Evolutionary conservation across 176 grass and related monocot genomes (phyloP), one percentile per base, ranked within the genome.

Genomic region (Ensete ventricosum): DNA sequence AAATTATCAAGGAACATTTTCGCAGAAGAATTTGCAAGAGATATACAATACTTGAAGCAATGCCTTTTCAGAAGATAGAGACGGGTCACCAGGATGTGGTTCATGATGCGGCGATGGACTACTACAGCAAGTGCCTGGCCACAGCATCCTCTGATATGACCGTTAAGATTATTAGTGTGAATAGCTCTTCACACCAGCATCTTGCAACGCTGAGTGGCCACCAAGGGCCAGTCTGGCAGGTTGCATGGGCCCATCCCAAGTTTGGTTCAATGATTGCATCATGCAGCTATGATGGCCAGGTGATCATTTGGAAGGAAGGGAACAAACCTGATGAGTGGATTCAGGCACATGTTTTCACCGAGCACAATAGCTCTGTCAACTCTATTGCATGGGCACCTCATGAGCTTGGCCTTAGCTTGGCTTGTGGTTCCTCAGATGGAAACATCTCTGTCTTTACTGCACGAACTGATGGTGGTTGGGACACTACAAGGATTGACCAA

Each of bases 181-280:
- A 24, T 67, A 25, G 64, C 12, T 67, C 64, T 67, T 67, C 64
- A 3, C 64, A 67, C 24, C 64, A 67, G 24, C 64, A 67, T 1
- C 64, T 67, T 67, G 64, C 64, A 27, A 67, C 64, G 0, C 64
- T 67, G 24, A 67, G 24, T 67, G 64, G 64, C 22, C 64, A 67
- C 64, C 64, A 67, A 34, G 64, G 64, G 10, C 64, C 64, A 67
- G 64, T 67, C 64, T 67, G 64, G 64, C 64, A 67, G 64, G 64
- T 67, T 11, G 64, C 64, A 27, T 67, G 64, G 64, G 64, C 64
- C 3, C 64, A 67, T 67, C 64, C 64, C 9, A 67, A 67, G 24
- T 67, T 67, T 3, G 64, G 64, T 8, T 62, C 59, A n/a, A 10
- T 62, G 59, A 22, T 62, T 22, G 59, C 59, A 20, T 62, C 59